These are phyloP conservation scores for Panicum hallii DNA, from an alignment of 202 grass and related monocot species.

Conservation along the genomic window DNA sequence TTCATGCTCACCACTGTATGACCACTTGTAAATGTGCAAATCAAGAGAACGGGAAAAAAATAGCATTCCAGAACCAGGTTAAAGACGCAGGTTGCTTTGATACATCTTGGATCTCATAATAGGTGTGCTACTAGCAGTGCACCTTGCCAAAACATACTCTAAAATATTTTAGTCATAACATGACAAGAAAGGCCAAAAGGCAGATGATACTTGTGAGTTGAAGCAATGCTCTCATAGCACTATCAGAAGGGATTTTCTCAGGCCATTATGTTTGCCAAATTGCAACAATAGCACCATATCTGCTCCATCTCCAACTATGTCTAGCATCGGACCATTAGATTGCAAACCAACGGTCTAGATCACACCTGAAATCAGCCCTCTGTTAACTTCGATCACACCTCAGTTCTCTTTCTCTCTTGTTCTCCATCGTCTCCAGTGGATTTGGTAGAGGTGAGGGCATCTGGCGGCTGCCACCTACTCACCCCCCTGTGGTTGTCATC, in stretches of 20 bases:
- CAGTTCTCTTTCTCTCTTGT: not conserved
- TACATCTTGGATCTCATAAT: not conserved
- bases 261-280: not conserved
- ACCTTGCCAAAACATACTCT: conserved; percentile 7
- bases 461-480: not conserved
- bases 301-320: not conserved
- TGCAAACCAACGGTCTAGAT: not conserved
- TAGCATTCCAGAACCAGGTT: conserved; percentile 11
- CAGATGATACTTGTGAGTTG: not conserved
- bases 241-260: not conserved
- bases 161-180: conserved; percentile 28
- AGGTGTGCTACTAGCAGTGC: conserved; percentile 18
- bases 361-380: not conserved
- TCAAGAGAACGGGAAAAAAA: conserved; percentile 12
- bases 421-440: not conserved
- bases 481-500: not conserved
- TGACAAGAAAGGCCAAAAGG: not conserved
- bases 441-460: not conserved
- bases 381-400: not conserved
- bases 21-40: not conserved
- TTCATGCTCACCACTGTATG: not conserved
- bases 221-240: not conserved
- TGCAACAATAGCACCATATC: not conserved
- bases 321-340: not conserved
- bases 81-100: conserved; percentile 1